A percentile compares a stretch with the other conserved stretches of the same genome.
These are phyloP conservation scores for Pseudopyricularia javanii DNA, from an alignment of 2,329 filamentous ascomycete genomes.

Conservation along the genomic window DNA sequence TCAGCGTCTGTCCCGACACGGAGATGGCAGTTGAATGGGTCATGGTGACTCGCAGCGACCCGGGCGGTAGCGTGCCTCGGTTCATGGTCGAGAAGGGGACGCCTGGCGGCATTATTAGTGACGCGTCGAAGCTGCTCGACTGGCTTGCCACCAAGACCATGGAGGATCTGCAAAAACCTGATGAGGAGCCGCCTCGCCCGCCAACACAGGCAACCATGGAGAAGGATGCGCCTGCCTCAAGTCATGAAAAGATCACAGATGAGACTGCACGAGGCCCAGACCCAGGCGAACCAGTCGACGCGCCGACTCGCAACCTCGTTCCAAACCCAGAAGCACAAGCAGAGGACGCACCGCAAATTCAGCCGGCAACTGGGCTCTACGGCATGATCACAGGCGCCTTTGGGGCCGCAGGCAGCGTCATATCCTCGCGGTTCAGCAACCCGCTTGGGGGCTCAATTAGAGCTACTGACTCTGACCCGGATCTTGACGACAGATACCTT, in stretches of 20 bases:
- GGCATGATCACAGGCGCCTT: slow-evolving; percentile 42
- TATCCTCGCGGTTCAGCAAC: slow-evolving; percentile 24
- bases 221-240: slow-evolving; percentile 3
- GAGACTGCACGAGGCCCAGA: background rate
- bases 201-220: slow-evolving; percentile 4
- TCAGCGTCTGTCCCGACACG: slow-evolving; percentile 13
- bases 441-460: slow-evolving; percentile 15
- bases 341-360: slow-evolving; percentile 17
- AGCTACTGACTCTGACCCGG: slow-evolving; percentile 17
- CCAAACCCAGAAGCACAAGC: slow-evolving; percentile 9
- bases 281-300: background rate
- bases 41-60: slow-evolving; percentile 84
- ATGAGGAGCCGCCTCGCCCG: slow-evolving; percentile 1
- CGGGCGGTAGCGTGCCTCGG: slow-evolving; percentile 74
- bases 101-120: slow-evolving; percentile 64
- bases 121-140: slow-evolving; percentile 70
- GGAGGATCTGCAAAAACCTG: slow-evolving; percentile 18
- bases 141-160: slow-evolving; percentile 44
- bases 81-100: slow-evolving; percentile 90
- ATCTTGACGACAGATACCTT: slow-evolving; percentile 14
- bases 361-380: slow-evolving; percentile 31
- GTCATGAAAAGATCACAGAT: background rate
- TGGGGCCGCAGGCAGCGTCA: slow-evolving; percentile 33
- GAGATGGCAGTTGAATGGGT: slow-evolving; percentile 65
- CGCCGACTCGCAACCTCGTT: slow-evolving; percentile 18